phyloP scores from a whole-genome alignment of 2,329 filamentous ascomycete genomes.

The Hypocreales sp. region DNA sequence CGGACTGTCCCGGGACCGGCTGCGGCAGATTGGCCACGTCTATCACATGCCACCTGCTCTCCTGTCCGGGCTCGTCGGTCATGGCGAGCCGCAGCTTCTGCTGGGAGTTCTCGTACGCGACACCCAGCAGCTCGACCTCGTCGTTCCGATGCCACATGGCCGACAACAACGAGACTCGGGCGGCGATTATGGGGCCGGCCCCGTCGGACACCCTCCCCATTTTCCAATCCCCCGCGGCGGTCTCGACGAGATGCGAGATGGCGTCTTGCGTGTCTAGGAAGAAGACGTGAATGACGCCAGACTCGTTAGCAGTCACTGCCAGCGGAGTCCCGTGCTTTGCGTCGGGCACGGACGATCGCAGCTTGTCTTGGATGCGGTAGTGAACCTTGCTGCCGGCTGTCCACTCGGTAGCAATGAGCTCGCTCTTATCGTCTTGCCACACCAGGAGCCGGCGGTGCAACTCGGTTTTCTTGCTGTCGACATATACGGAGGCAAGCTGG shows the following conservation, averaged over 20 bases:
- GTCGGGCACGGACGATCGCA: constrained; percentile 1
- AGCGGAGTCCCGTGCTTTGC: constrained; percentile 8
- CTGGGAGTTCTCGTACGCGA: constrained; percentile 6
- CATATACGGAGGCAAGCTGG: constrained; percentile 5
- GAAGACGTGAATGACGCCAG: constrained; percentile 8
- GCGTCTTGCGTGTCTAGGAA: constrained; percentile 6
- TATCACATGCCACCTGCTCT: constrained; percentile 4
- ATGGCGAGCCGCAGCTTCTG: constrained; percentile 7
- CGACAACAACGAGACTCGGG: constrained; percentile 6
- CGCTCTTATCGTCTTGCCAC: constrained; percentile 8
- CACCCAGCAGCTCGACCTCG: constrained; percentile 3
- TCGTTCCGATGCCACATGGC: constrained; percentile 6
- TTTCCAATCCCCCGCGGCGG: constrained; percentile 6
- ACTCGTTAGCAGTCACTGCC: constrained; percentile 5
- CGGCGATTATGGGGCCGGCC: constrained; percentile 1
- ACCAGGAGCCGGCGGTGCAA: constrained; percentile 6
- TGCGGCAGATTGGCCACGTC: constrained; percentile 4
- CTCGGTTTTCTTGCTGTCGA: background rate
- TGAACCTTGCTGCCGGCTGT: constrained; percentile 1
- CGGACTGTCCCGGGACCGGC: constrained; percentile 4
- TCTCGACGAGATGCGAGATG: constrained; percentile 5
- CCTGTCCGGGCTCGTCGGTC: constrained; percentile 4
- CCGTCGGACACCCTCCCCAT: constrained; percentile 2
- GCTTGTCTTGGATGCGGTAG: constrained; percentile 5
- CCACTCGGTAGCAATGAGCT: constrained; percentile 7